Evolutionary conservation across 2,329 filamentous ascomycete species (phyloP), one percentile per base, ranked within the genome.

Genomic region (Colletotrichum spinosum): DNA sequence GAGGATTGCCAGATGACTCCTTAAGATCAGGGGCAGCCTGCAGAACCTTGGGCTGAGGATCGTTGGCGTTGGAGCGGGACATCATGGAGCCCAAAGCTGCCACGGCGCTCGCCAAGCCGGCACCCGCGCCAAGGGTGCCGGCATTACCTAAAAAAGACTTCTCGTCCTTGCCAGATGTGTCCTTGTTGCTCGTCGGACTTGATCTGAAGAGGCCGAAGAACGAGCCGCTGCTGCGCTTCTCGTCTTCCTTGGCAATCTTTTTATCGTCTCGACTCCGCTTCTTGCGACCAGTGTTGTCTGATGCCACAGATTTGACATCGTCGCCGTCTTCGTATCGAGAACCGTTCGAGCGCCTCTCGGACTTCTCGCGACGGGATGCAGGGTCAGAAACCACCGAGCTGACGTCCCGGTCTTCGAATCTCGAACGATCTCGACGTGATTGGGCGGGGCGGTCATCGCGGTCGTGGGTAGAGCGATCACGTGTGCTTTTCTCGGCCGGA

Each of bases 121-220:
- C 88, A 90, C 87, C 87, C 83, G 84, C 86, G 87, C 87, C 87
- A 87, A 85, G 82, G 84, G 84, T 90, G 84, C 81, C 87, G 87
- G 88, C 86, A 83, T 86, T 87, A 90, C 79, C 88, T 90, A 90
- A 89, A 89, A 90, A 90, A 90, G 84, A 77, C 76, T 80, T 79
- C 68, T 67, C 66, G 46, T 69, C 59, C 53, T 76, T 76, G 46
- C 76, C 72, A 66, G 68, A 62, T 69, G 67, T 74, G 55, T 78
- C 74, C 60, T 78, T 76, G 39, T 70, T 73, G 39, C 75, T 76
- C 58, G 68, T 74, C 63, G 78, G 78, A 52, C 78, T 78, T 10
- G 78, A 77, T 67, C 81, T 83, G 74, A 83, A 80, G 67, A 85
- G 79, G 70, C 79, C 79, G 59, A 86, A 85, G 68, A 87, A 80